Evolutionary conservation across 345 rosid genomes (phyloP).

Genomic region (Cochlearia excelsa): DNA sequence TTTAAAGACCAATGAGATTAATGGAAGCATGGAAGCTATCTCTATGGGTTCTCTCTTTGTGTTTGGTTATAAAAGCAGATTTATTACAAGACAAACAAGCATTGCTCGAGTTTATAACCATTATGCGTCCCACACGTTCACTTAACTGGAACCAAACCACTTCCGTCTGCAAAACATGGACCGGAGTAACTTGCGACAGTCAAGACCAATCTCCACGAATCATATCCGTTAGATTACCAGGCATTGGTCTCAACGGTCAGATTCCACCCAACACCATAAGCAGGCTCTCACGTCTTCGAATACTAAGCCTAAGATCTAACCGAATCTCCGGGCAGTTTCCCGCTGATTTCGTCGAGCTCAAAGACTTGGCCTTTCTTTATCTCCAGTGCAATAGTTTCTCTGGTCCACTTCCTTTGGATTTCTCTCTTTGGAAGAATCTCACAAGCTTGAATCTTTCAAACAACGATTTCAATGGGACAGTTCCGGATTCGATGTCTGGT

Average conservation of each 20-base stretch:
- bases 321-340: conserved; percentile 66
- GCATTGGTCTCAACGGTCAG: conserved; percentile 75
- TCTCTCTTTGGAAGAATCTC: conserved; percentile 77
- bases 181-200: conserved; percentile 67
- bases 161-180: conserved; percentile 67
- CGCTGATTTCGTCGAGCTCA: conserved; percentile 56
- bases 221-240: conserved; percentile 76
- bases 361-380: conserved; percentile 69
- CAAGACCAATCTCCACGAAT: conserved; percentile 52
- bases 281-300: conserved; percentile 65
- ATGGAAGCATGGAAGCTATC: conserved; percentile 1
- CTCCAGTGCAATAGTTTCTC: conserved; percentile 69
- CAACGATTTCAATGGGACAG: conserved; percentile 65
- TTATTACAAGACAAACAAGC: conserved; percentile 73
- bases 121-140: conserved; percentile 56
- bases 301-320: conserved; percentile 88
- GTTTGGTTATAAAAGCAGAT: conserved; percentile 41
- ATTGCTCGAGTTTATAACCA: conserved; percentile 66
- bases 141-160: conserved; percentile 69
- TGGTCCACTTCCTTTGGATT: conserved; percentile 64
- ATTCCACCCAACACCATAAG: conserved; percentile 77
- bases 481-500: conserved; percentile 58
- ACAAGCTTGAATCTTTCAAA: conserved; percentile 66
- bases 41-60: conserved; percentile 31
- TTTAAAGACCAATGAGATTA: conserved; percentile 32